Evolutionary conservation across 176 grass and related monocot genomes (phyloP), one percentile per base, ranked within the genome.

Genomic region (Echinochloa phyllopogon): DNA sequence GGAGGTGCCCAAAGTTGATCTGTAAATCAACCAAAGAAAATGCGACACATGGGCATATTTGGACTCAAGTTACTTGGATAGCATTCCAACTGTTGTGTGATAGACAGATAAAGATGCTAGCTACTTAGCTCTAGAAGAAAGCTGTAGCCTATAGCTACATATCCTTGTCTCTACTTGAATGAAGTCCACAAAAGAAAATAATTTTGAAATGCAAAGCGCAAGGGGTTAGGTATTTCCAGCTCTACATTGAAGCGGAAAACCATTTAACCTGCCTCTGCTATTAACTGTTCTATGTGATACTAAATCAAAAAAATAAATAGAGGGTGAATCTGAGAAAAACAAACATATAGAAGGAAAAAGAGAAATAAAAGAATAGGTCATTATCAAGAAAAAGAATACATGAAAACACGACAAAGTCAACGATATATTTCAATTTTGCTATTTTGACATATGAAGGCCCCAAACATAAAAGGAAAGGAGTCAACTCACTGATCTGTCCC

Each of bases 401-500:
- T 57, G 39, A 12, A 55, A 76, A 21, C 17, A 14, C 13, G 66
- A 66, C 17, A 14, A 45, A 44, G 15, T n/a, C 60, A 66, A 52
- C 43, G 21, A 6, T 62, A 27, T 13, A 6, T 84, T 55, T 42
- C 21, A 16, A 23, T 65, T 66, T 56, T 21, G 12, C 48, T 85
- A 44, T 70, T 42, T 18, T 59, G 17, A 57, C 41, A 48, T 16
- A 3, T 4, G 10, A 77, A 43, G 36, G 62, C 39, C 27, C 86
- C 3, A 33, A 55, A 77, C 15, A 16, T 38, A 75, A 73, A 68
- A 82, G 24, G 14, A 79, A 43, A 83, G 44, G 63, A 72, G 72
- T 40, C 0, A 68, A 88, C 96, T 92, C 82, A 98, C 96, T 72
- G 96, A 95, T 80, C 89, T 98, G 72, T 89, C 82, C 60, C 85